Base-by-base conservation (phyloP, 192 early-diverging fungal genomes). In the Linnemannia schmuckeri region DNA sequence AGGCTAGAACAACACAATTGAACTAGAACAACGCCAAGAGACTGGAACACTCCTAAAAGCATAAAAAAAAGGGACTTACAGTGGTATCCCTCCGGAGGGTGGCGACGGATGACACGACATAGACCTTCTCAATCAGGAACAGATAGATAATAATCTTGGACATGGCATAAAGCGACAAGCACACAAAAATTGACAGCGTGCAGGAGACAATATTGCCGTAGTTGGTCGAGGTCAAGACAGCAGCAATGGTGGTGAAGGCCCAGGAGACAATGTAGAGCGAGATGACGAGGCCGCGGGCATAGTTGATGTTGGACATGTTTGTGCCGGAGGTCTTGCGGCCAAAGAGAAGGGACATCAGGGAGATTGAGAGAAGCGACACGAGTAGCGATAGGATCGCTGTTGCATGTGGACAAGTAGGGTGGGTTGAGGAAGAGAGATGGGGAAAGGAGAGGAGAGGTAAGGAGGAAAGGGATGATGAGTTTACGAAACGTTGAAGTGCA, bases 41-140 rank as follows among this genome's bases (percentile, higher is more conserved):
- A 24, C 61, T 33, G 3, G 12, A 27, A 3, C 13, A 30, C 3
- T 6, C 2, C 0, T 2, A 13, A 30, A 33, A 33, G 30, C 61
- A 9, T 10, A 15, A 52, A 15, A 49, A 52, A 79, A 79, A 46
- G 44, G 15, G n/a, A 47, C 77, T 42, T 87, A 81, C 74, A 81
- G 44, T 24, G 54, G 76, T 78, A 13, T 77, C 76, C 76, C 73
- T 77, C 44, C 77, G 76, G 41, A 24, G 22, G 2, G 80, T 71
- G 7, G 72, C 35, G 12, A 82, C 80, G 1, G 74, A 49, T 27
- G 74, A 76, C n/a, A 82, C 80, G 24, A 82, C 74, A 76, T 76
- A 61, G 24, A 86, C 89, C 78, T 90, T 90, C 79, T 90, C 90
- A 30, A 89, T 90, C 73, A 90, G 81, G 72, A 89, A 90, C 8